phyloP scores from a whole-genome alignment of 345 rosid species.

The Citrus australasica region DNA sequence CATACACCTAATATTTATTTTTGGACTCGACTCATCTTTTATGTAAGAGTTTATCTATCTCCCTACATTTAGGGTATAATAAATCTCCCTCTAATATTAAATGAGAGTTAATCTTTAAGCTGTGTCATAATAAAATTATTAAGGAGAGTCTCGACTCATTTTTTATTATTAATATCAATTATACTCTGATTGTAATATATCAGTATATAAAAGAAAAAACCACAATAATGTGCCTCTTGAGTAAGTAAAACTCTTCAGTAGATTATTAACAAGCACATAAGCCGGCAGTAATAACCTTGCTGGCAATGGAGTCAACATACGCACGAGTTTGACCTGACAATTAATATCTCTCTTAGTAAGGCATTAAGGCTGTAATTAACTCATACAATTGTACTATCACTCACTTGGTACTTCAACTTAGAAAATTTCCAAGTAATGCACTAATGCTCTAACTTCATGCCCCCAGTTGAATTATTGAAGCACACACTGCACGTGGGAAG shows the following conservation, averaged over 20 bases:
- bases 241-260: not conserved
- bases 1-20: too few species aligned
- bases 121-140: too few species aligned
- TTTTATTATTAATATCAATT: too few species aligned
- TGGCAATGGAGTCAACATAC: slow-evolving; percentile 22
- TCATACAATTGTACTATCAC: slow-evolving; percentile 1
- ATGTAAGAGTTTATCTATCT: accelerated
- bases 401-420: not conserved
- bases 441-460: not conserved
- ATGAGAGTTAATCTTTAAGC: too few species aligned
- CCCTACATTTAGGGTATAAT: accelerated
- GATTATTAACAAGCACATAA: not conserved
- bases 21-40: accelerated
- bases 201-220: too few species aligned
- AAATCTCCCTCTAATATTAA: too few species aligned
- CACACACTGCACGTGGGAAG: slow-evolving; percentile 18
- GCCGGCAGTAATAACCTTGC: not conserved
- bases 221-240: not conserved
- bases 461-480: slow-evolving; percentile 14
- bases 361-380: slow-evolving; percentile 4
- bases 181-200: too few species aligned
- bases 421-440: not conserved
- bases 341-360: not conserved
- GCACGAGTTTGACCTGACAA: slow-evolving; percentile 2
- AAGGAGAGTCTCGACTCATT: accelerated